These are phyloP conservation scores for Cryphonectria carpinicola DNA, from an alignment of 2,329 filamentous ascomycete genomes.

Conservation along the genomic window DNA sequence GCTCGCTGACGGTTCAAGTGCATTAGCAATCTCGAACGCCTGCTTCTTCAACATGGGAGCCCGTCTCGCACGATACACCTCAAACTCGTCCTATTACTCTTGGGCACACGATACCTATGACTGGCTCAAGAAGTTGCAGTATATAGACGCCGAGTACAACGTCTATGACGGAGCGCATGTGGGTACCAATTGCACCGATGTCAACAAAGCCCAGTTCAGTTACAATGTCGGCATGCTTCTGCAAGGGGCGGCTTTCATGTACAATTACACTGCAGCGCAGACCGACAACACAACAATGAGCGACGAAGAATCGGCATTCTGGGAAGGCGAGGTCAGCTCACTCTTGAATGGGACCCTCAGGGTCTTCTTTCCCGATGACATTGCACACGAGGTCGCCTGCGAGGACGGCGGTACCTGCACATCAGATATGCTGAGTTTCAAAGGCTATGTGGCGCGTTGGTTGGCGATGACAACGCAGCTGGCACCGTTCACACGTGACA, in stretches of 20 bases:
- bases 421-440: constrained; percentile 62
- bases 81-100: constrained; percentile 58
- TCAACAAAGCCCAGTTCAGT: constrained; percentile 58
- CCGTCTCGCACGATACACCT: constrained; percentile 64
- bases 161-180: constrained; percentile 62
- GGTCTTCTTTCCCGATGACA: constrained; percentile 50
- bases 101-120: constrained; percentile 61
- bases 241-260: constrained; percentile 61
- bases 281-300: constrained; percentile 24
- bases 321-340: constrained; percentile 50
- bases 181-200: constrained; percentile 53
- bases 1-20: background rate
- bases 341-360: constrained; percentile 48
- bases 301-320: constrained; percentile 32
- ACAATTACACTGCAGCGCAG: constrained; percentile 53
- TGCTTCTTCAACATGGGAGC: constrained; percentile 57
- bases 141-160: constrained; percentile 59
- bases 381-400: constrained; percentile 62
- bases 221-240: constrained; percentile 59
- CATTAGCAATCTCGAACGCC: constrained; percentile 46
- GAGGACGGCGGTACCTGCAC: constrained; percentile 56
- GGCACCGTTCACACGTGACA: constrained; percentile 50
- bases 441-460: constrained; percentile 58
- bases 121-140: constrained; percentile 55
- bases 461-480: constrained; percentile 53